Base-by-base conservation (phyloP, 2,329 filamentous ascomycete species). In the Fonsecaea erecta region DNA sequence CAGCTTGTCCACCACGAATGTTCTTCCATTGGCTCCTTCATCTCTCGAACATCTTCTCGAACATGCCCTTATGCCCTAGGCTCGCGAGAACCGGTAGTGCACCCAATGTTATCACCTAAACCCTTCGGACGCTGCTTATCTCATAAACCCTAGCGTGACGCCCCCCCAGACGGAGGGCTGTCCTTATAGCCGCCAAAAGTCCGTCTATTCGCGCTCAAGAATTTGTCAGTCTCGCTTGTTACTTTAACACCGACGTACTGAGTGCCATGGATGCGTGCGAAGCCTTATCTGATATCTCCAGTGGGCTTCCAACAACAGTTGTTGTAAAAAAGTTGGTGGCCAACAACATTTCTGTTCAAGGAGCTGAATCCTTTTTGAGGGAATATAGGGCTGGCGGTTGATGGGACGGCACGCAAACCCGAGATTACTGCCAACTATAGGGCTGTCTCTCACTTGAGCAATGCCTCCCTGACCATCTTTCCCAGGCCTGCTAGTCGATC, bases 401-500 rank as follows among this genome's bases (percentile, higher is more conserved):
- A 40, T n/a, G 3, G 37, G 2, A n/a, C 12, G 51, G 51, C 6
- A 12, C n/a, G 28, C 40, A 14, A n/a, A 51, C 26, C 34, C 16
- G 12, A 7, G 3, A 1, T 14, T 32, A n/a, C n/a, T n/a, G n/a
- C 21, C 5, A 6, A 14, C 32, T 16, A 43, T 11, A 28, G 26
- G 18, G 14, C 21, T 30, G 35, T n/a, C 8, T 35, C 21, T 52
- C 24, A 35, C 5, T 21, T 60, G 18, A 37, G 35, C 26, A 65
- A 58, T 18, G 63, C 63, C 35, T 54, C 46, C n/a, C 63, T 48
- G 24, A 66, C 60, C 18, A 58, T 66, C 40, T 30, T 18, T 2
- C 64, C 64, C 21, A 66, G 11, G 1, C 60, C 64, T n/a, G 28
- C 52, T n/a, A 66, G 37, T 21, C 64, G 60, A 28, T 63, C 60